These are phyloP conservation scores for Solanum dulcamara DNA, from an alignment of 257 asterid genomes.

Conservation along the genomic window DNA sequence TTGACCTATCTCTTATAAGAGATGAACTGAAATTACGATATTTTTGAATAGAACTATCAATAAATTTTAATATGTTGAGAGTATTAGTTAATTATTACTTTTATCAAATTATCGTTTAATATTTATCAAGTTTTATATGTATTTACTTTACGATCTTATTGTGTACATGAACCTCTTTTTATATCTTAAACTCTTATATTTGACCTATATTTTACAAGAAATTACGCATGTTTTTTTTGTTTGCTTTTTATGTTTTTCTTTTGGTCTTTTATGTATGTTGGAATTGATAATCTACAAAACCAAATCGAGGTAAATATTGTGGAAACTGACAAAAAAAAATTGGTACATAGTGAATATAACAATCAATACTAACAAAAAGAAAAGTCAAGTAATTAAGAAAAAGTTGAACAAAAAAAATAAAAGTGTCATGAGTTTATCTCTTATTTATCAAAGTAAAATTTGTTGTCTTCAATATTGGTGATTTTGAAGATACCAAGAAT, in stretches of 20 bases:
- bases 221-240: neutral
- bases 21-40: neutral
- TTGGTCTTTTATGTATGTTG: neutral
- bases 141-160: neutral
- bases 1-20: neutral
- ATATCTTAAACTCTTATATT: neutral
- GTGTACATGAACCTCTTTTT: neutral
- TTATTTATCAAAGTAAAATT: neutral
- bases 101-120: neutral
- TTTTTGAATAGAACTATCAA: neutral
- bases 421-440: neutral
- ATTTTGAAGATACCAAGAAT: neutral
- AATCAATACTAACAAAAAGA: neutral
- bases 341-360: neutral
- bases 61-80: neutral
- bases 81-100: neutral
- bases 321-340: neutral
- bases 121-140: neutral
- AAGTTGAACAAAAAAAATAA: neutral
- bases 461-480: neutral
- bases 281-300: neutral
- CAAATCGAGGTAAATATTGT: neutral
- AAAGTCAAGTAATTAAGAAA: neutral
- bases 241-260: neutral
- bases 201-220: neutral